Evolutionary conservation across 345 rosid species (phyloP).

Genomic region (Populus simonii): DNA sequence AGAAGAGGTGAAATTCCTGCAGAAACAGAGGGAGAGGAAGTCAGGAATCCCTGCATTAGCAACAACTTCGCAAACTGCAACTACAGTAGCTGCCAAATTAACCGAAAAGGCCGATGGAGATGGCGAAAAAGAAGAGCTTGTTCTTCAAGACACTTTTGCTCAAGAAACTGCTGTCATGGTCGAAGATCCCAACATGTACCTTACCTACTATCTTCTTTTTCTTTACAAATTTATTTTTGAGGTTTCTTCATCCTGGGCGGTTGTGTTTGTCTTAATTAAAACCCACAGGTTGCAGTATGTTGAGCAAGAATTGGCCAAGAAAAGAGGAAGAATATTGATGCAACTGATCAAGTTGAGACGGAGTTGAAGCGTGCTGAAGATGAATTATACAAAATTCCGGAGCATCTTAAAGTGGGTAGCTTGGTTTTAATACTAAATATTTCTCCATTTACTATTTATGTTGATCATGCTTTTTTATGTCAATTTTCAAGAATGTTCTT

Average conservation of each 20-base stretch:
- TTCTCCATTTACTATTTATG: background rate
- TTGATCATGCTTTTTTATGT: background rate
- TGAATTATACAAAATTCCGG: slow-evolving; percentile 84
- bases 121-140: slow-evolving; percentile 95
- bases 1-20: slow-evolving; percentile 93
- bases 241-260: background rate
- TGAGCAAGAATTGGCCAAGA: slow-evolving; percentile 91
- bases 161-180: slow-evolving; percentile 94
- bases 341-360: slow-evolving; percentile 52
- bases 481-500: background rate
- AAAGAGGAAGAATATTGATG: slow-evolving; percentile 55
- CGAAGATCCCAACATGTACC: slow-evolving; percentile 92
- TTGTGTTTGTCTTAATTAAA: background rate
- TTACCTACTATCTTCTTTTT: slow-evolving; percentile 6
- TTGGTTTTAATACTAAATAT: background rate
- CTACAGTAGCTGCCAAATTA: slow-evolving; percentile 28
- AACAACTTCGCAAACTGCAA: slow-evolving; percentile 35
- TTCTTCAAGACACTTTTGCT: slow-evolving; percentile 94
- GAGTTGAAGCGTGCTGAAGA: slow-evolving; percentile 79
- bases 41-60: slow-evolving; percentile 65
- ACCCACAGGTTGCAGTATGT: slow-evolving; percentile 65
- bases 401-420: slow-evolving; percentile 79
- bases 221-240: background rate
- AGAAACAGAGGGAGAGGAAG: slow-evolving; percentile 89
- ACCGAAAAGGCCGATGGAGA: slow-evolving; percentile 67